phyloP scores from a whole-genome alignment of 306 rosid genomes.

The Lagenaria siceraria region DNA sequence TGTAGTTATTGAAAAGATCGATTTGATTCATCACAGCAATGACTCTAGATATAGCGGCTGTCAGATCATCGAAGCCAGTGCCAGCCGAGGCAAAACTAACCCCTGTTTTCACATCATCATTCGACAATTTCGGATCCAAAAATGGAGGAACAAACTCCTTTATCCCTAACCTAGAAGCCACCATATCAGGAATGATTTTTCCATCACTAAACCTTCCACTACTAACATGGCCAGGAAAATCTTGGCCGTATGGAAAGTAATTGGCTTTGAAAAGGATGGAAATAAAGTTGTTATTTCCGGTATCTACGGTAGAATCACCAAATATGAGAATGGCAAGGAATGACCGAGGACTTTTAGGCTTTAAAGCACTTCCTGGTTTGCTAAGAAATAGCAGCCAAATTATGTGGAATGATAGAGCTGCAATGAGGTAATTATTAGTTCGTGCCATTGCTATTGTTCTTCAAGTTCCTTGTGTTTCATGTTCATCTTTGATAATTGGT shows the following conservation, averaged over 20 bases:
- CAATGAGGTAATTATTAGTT: not conserved
- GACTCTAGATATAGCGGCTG: no score
- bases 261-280: slow-evolving; percentile 14
- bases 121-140: no score
- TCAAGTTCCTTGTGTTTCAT: not conserved
- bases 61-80: no score
- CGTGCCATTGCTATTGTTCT: not conserved
- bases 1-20: no score
- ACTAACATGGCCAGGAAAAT: not conserved
- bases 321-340: slow-evolving; percentile 44
- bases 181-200: no score
- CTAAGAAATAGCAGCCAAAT: not conserved
- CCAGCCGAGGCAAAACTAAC: no score
- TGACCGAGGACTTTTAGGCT: not conserved
- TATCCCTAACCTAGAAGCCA: no score
- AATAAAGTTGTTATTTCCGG: no score
- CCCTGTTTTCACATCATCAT: no score
- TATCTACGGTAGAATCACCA: slow-evolving; percentile 9
- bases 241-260: slow-evolving; percentile 39
- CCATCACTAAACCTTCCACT: no score
- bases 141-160: no score
- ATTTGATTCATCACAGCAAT: no score
- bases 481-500: not conserved
- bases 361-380: not conserved
- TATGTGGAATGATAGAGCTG: not conserved